Conservation (phyloP, 495 filamentous ascomycete genomes). For the Neurospora discreta region DNA sequence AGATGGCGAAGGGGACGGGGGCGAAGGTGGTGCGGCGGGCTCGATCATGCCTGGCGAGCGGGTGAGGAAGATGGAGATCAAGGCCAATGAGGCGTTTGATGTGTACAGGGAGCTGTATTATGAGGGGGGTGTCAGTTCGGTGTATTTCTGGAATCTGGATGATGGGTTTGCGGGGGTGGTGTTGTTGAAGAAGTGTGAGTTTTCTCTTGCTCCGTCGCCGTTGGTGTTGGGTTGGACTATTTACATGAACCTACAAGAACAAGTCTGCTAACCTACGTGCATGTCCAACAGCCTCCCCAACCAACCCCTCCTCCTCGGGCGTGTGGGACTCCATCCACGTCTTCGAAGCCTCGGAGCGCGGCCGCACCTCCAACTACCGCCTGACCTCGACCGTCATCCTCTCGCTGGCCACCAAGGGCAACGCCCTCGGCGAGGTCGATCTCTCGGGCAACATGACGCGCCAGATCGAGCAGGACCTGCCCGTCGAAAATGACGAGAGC, state of each 20-base stretch:
- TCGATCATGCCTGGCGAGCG: conserved; percentile 58
- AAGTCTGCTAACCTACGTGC: too few relatives aligned
- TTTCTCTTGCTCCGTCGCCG: background rate
- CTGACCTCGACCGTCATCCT: conserved; percentile 95
- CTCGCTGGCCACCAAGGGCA: conserved; percentile 60
- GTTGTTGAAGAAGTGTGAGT: conserved; percentile 81
- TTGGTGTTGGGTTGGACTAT: background rate
- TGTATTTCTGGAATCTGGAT: conserved; percentile 98
- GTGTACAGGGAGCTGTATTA: conserved; percentile 97
- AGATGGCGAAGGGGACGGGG: conserved; percentile 26
- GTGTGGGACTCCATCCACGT: conserved; percentile 99
- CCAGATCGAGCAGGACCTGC: conserved; percentile 83
- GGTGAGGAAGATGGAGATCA: conserved; percentile 85
- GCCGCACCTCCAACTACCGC: conserved; percentile 88
- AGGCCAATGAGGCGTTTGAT: conserved; percentile 92
- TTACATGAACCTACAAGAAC: too few relatives aligned
- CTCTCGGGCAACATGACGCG: conserved; percentile 95
- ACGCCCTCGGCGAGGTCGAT: conserved; percentile 78
- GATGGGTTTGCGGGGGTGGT: conserved; percentile 97
- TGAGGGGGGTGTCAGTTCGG: conserved; percentile 86
- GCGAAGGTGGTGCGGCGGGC: conserved; percentile 46
- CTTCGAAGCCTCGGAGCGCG: conserved; percentile 87
- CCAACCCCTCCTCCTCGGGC: conserved; percentile 58
- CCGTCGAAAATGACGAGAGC: conserved; percentile 79
- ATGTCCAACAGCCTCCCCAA: conserved; percentile 14